A percentile compares a stretch with the other conserved stretches of the same genome.
Evolutionary conservation across 2,329 filamentous ascomycete genomes (phyloP).

Genomic region (Dothidotthia symphoricarpi): DNA sequence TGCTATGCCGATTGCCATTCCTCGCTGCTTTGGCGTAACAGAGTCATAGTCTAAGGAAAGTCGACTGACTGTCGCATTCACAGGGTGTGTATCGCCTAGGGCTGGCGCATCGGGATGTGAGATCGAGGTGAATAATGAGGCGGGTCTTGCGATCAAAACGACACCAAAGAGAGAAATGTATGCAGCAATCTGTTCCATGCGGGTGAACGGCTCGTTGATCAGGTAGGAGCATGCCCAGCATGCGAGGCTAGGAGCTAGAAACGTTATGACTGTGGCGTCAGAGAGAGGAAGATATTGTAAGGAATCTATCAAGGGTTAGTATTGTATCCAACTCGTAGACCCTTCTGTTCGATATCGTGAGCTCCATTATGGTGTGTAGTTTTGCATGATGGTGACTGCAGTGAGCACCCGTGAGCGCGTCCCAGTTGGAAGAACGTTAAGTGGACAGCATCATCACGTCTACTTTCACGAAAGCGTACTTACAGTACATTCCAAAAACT

Average conservation of each 20-base stretch:
- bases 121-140: slow-evolving; percentile 52
- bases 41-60: slow-evolving; percentile 41
- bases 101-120: slow-evolving; percentile 21
- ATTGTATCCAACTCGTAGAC: too few relatives aligned
- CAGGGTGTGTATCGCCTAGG: slow-evolving; percentile 14
- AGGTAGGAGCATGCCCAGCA: slow-evolving; percentile 78
- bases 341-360: too few relatives aligned
- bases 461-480: slow-evolving; percentile 25
- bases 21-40: slow-evolving; percentile 62
- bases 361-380: too few relatives aligned
- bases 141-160: slow-evolving; percentile 75
- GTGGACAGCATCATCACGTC: too few relatives aligned
- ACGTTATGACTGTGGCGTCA: slow-evolving; percentile 87
- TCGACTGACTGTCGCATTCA: slow-evolving; percentile 30
- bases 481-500: slow-evolving; percentile 71
- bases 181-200: slow-evolving; percentile 72
- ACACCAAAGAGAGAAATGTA: slow-evolving; percentile 76
- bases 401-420: too few relatives aligned
- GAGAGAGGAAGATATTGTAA: slow-evolving; percentile 78
- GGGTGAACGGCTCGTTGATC: slow-evolving; percentile 73
- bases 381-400: too few relatives aligned
- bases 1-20: slow-evolving; percentile 68
- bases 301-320: slow-evolving; percentile 48
- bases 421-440: too few relatives aligned
- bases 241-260: slow-evolving; percentile 74